Evolutionary conservation across 2,329 filamentous ascomycete genomes (phyloP).

Genomic region (Alternaria consortialis): DNA sequence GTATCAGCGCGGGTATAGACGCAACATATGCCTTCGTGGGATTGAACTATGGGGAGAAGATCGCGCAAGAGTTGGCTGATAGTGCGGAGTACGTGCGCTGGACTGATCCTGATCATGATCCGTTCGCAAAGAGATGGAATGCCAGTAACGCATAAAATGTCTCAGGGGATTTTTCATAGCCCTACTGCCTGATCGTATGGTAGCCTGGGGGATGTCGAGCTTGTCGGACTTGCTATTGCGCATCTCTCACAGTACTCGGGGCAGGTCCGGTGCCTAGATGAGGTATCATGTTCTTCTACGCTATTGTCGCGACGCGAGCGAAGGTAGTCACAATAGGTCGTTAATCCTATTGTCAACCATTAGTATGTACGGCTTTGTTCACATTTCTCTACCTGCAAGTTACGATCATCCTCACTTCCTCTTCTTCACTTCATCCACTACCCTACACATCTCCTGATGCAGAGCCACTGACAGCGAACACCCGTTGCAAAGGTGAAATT

Average conservation of each 20-base stretch:
- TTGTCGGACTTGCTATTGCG: not conserved
- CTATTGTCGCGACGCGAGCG: not conserved
- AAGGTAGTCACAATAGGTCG: not conserved
- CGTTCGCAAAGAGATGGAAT: constrained; percentile 58
- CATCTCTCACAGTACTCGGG: too few relatives aligned
- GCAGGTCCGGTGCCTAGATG: not conserved
- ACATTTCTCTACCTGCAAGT: not conserved
- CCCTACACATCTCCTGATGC: not conserved
- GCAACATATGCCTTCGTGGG: constrained; percentile 64
- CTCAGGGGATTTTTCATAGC: too few relatives aligned
- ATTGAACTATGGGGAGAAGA: constrained; percentile 61
- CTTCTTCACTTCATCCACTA: not conserved
- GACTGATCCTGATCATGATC: constrained; percentile 60
- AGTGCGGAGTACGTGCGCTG: constrained; percentile 66
- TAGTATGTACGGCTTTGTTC: not conserved
- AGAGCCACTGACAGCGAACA: not conserved
- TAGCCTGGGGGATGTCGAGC: not conserved
- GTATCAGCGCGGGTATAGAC: constrained; percentile 71
- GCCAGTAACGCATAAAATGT: not conserved
- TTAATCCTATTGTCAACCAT: too few relatives aligned
- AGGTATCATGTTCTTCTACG: too few relatives aligned
- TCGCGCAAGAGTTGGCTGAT: constrained; percentile 59
- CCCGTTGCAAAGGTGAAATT: fast-evolving
- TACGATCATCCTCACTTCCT: not conserved
- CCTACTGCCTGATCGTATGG: not conserved